Conservation (phyloP, 768 basidiomycete genomes). For the Mycena epipterygia region DNA sequence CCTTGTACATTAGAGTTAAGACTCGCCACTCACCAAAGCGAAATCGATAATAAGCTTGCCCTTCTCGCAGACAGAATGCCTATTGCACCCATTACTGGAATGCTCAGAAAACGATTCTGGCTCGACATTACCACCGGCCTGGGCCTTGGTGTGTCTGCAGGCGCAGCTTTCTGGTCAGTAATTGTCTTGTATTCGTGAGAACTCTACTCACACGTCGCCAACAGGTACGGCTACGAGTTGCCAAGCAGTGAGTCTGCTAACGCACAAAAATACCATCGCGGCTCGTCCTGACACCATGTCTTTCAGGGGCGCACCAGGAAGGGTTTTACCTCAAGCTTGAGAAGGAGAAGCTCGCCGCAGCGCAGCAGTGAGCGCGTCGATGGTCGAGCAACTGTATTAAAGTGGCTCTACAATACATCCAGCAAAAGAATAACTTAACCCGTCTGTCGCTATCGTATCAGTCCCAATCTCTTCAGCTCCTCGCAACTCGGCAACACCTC, state of each 20-base stretch:
- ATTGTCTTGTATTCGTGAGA: conserved; percentile 32
- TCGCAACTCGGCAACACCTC: conserved; percentile 86
- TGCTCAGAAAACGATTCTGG: conserved; percentile 93
- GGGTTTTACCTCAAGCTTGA: conserved; percentile 90
- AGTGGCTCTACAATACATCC: conserved; percentile 31
- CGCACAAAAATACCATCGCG: neutral
- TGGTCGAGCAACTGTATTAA: conserved; percentile 13
- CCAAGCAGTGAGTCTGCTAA: conserved; percentile 71
- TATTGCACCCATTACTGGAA: conserved; percentile 93
- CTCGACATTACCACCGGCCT: conserved; percentile 82
- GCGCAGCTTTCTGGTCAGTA: conserved; percentile 88
- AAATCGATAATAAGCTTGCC: too few species aligned
- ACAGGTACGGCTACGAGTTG: conserved; percentile 88
- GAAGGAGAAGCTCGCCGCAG: conserved; percentile 62
- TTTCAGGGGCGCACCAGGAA: conserved; percentile 84
- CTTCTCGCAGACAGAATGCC: too few species aligned
- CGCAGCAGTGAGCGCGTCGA: conserved; percentile 36
- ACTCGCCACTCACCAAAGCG: too few species aligned
- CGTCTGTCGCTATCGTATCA: conserved; percentile 55
- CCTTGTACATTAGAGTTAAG: conserved; percentile 38
- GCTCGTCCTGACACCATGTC: conserved; percentile 15
- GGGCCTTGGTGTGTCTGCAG: conserved; percentile 81
- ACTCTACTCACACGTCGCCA: conserved; percentile 43
- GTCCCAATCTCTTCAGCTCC: conserved; percentile 74
- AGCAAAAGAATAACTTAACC: conserved; percentile 35